Evolutionary conservation across 1,284 basidiomycete genomes (phyloP), one percentile per base, ranked within the genome.

Genomic region (Leucocoprinus gongylophorus): DNA sequence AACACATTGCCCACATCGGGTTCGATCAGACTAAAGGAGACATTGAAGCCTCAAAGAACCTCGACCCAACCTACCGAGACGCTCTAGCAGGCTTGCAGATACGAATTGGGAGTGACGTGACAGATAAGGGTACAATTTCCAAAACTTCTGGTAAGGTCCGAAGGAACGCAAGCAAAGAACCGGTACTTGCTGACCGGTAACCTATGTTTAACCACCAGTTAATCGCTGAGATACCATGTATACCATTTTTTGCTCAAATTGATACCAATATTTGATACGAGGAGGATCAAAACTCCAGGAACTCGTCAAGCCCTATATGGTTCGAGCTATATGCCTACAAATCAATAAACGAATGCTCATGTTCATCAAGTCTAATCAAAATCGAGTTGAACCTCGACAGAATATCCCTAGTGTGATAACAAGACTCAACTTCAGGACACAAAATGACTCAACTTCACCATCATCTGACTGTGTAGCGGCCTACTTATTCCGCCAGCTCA

Each of bases 1-100:
- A 85, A 59, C 93, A 95, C 62, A 79, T 94, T 43, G 83, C 86
- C 5, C 93, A 95, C 67, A 86, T 95, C 69, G 91, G 92, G 9
- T 80, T 89, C 60, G 81, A 84, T 59, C 70, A 75, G 41, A 28
- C 18, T 28, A 76, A 83, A 46, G 81, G 81, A 2, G 64, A 65
- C 47, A 81, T 90, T 47, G 90, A 91, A 69, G 79, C 81, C 10
- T 83, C 82, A 17, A 77, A 79, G 54, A 85, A 84, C 58, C 79
- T 93, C 29, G 88, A 92, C 61, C 81, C 83, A 4, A 79, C 79
- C 39, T 95, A 90, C 90, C 80, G 58, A 54, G 58, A 55, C 37
- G 60, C 67, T 39, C 60, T 73, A 8, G 58, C 61, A 10, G 64
- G 65, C 21, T 49, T 69, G 29, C 60, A 64, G 48, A 54, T 57